Conservation (phyloP, 1,284 basidiomycete genomes). For the Chalciporus sp. region DNA sequence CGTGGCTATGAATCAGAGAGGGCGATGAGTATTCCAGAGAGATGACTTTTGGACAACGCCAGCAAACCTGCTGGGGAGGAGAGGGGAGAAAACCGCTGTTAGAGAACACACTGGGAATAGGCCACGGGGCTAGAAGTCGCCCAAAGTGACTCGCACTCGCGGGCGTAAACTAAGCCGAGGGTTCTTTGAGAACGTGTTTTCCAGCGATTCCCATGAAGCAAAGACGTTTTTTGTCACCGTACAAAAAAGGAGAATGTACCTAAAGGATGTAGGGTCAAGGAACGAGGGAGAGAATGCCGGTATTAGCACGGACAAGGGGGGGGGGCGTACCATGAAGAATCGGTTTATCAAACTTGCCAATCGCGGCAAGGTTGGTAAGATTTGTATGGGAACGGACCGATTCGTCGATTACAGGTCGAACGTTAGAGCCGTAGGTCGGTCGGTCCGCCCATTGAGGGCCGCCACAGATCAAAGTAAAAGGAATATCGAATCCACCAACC, state of each 20-base stretch:
- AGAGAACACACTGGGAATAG: not conserved
- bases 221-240: slow-evolving; percentile 52
- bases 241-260: not conserved
- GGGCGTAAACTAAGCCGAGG: too few relatives aligned
- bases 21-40: slow-evolving; percentile 45
- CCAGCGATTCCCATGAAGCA: slow-evolving; percentile 94
- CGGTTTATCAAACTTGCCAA: slow-evolving; percentile 94
- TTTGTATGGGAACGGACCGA: slow-evolving; percentile 46
- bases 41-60: slow-evolving; percentile 91
- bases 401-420: slow-evolving; percentile 1
- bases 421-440: not conserved
- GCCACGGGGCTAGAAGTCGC: too few relatives aligned
- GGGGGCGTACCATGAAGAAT: slow-evolving; percentile 64
- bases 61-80: slow-evolving; percentile 65
- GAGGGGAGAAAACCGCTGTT: not conserved
- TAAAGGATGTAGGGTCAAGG: not conserved
- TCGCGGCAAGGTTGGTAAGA: slow-evolving; percentile 91
- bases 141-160: too few relatives aligned
- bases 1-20: slow-evolving; percentile 46
- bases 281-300: not conserved
- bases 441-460: not conserved
- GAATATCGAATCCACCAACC: not conserved
- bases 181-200: slow-evolving; percentile 88
- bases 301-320: not conserved
- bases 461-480: not conserved